These are phyloP conservation scores for Fusarium chuoi DNA, from an alignment of 2,329 filamentous ascomycete species.

Conservation along the genomic window DNA sequence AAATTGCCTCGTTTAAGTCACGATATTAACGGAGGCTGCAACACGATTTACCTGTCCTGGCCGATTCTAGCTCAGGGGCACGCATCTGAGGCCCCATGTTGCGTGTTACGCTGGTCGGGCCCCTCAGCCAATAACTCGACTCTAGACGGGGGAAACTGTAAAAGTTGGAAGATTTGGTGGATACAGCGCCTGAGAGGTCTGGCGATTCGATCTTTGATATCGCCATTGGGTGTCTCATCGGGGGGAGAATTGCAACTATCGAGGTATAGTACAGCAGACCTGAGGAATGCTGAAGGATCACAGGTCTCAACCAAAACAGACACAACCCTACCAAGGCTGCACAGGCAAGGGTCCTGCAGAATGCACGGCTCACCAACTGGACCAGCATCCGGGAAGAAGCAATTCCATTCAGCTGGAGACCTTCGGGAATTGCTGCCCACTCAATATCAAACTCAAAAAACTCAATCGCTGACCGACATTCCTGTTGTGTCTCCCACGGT, in stretches of 20 bases:
- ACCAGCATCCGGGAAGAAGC: conserved; percentile 11
- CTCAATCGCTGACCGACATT: conserved; percentile 28
- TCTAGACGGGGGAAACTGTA: not conserved
- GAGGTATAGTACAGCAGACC: not conserved
- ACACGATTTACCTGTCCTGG: not conserved
- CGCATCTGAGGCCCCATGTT: conserved; percentile 29
- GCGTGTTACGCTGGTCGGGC: conserved; percentile 21
- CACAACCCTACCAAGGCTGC: not conserved
- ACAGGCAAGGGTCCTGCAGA: not conserved
- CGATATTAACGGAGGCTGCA: not conserved
- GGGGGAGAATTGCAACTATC: not conserved
- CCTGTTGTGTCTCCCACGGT: not conserved
- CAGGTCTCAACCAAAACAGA: conserved; percentile 4
- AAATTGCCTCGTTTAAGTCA: conserved; percentile 29
- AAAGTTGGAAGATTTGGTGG: conserved; percentile 1
- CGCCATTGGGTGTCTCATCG: conserved; percentile 2
- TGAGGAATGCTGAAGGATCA: conserved; percentile 10
- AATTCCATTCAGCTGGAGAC: conserved; percentile 10
- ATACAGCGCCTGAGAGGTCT: not conserved
- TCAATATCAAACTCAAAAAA: conserved; percentile 27
- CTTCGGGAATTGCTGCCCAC: conserved; percentile 15
- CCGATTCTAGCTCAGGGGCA: conserved; percentile 38
- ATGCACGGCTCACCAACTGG: conserved; percentile 30
- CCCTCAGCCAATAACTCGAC: conserved; percentile 9
- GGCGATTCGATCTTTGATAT: conserved; percentile 26